Percentiles rank a stretch among this genome's conserved stretches.
Conservation (phyloP, 208 protist genomes). For the Acanthamoeba culbertsoni region DNA sequence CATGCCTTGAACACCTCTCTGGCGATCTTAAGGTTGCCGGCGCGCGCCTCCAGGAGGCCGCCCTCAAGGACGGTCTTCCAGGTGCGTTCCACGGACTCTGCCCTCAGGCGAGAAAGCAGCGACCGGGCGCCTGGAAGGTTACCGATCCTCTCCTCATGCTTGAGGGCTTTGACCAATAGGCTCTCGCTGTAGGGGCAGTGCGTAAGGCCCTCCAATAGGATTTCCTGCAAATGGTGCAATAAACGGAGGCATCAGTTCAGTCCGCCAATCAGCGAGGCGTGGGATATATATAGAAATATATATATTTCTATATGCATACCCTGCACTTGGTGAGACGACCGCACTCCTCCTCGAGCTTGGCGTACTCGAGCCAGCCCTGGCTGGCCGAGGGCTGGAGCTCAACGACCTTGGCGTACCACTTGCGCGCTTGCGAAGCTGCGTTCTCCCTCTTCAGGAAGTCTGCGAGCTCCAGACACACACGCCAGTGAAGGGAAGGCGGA, state of each 20-base stretch:
- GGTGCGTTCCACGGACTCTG: conserved; percentile 72
- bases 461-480: conserved; percentile 84
- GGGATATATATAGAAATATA: neutral
- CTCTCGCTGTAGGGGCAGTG: conserved; percentile 82
- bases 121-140: conserved; percentile 58
- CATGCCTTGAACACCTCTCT: conserved; percentile 78
- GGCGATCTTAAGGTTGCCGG: conserved; percentile 78
- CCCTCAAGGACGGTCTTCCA: conserved; percentile 87
- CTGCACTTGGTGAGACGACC: conserved; percentile 77
- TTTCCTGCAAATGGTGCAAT: no score
- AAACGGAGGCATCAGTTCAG: no score
- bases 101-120: conserved; percentile 22
- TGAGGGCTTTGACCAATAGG: conserved; percentile 82
- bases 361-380: conserved; percentile 85
- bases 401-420: conserved; percentile 74
- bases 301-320: no score
- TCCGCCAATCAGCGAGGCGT: neutral
- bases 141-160: conserved; percentile 81
- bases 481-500: conserved; percentile 72
- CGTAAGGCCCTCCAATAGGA: conserved; percentile 76
- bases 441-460: conserved; percentile 85
- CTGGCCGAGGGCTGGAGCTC: conserved; percentile 74
- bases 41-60: conserved; percentile 83
- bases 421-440: conserved; percentile 72
- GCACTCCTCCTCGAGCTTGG: conserved; percentile 89